Conservation (phyloP, 1,284 basidiomycete genomes). For the Violaceomyces palustris region DNA sequence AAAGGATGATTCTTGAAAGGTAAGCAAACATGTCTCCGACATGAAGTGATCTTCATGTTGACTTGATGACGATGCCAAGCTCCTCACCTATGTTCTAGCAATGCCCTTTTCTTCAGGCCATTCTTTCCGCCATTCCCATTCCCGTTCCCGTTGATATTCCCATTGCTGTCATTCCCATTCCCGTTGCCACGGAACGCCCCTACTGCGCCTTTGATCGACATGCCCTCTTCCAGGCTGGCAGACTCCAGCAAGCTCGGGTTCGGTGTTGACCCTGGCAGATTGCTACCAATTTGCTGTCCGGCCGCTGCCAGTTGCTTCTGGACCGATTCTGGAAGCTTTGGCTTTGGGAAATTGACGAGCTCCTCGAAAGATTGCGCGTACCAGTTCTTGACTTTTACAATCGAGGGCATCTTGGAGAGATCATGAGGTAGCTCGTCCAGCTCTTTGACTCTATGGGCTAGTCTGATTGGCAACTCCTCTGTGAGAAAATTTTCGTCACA, state of each 20-base stretch:
- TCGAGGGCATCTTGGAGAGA: constrained; percentile 84
- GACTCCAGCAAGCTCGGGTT: constrained; percentile 45
- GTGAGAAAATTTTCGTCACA: no score
- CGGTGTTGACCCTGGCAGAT: constrained; percentile 38
- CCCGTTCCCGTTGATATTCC: no score
- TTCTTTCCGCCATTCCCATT: no score
- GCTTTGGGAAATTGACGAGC: constrained; percentile 49
- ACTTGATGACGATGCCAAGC: no score
- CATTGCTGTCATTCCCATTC: constrained; percentile 4
- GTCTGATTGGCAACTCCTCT: constrained; percentile 85
- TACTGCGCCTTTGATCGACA: no score
- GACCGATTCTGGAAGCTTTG: constrained; percentile 41
- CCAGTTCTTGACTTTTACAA: constrained; percentile 95
- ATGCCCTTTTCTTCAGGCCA: no score
- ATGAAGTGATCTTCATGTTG: neutral
- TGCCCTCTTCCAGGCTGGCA: constrained; percentile 29
- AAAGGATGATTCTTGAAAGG: neutral
- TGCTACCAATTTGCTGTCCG: constrained; percentile 26
- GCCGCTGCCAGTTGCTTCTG: constrained; percentile 36
- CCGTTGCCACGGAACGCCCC: constrained; percentile 2
- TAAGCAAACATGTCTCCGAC: neutral
- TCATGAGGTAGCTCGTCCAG: constrained; percentile 90
- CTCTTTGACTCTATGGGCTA: constrained; percentile 94
- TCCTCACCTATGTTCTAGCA: no score
- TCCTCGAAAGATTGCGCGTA: constrained; percentile 93